Conservation (phyloP, 371 early-diverging fungal species). For the Mortierella sp. region DNA sequence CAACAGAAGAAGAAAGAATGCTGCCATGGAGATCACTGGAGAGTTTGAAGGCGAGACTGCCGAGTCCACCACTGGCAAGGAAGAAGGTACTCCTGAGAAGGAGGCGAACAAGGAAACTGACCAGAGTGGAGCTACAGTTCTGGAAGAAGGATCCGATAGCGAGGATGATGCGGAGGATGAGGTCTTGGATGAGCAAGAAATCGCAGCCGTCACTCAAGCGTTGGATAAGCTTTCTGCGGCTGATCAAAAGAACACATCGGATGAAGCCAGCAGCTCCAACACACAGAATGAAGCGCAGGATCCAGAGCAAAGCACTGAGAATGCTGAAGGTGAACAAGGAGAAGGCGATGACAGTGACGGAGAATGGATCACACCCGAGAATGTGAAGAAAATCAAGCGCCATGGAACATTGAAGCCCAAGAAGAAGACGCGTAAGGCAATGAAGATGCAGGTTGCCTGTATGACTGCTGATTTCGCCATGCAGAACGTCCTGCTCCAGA, state of each 20-base stretch:
- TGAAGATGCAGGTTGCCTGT: conserved; percentile 82
- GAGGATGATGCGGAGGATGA: conserved; percentile 34
- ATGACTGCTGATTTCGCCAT: conserved; percentile 96
- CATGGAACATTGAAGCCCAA: conserved; percentile 59
- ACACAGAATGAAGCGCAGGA: not conserved
- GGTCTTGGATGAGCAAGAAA: conserved; percentile 41
- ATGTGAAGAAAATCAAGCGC: conserved; percentile 76
- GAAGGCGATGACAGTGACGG: conserved; percentile 75
- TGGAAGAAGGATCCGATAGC: conserved; percentile 47
- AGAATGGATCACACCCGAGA: conserved; percentile 96
- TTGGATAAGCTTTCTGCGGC: conserved; percentile 22
- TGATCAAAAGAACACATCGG: conserved; percentile 20
- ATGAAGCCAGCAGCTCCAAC: conserved; percentile 23
- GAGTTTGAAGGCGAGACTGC: conserved; percentile 40
- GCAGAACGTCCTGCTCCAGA: conserved; percentile 96
- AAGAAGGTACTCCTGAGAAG: conserved; percentile 11
- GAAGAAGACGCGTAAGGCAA: conserved; percentile 52
- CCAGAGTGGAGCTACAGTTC: conserved; percentile 30
- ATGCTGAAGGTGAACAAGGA: conserved; percentile 31
- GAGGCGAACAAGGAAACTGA: not conserved
- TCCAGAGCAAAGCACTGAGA: conserved; percentile 10
- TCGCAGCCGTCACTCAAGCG: conserved; percentile 9
- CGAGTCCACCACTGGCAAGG: not conserved
- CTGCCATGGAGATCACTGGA: conserved; percentile 43
- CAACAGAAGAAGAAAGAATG: conserved; percentile 27